Percentiles rank a stretch among this genome's conserved stretches.
phyloP scores from a whole-genome alignment of 371 early-diverging fungal genomes.

The Homolaphlyctis polyrhiza region DNA sequence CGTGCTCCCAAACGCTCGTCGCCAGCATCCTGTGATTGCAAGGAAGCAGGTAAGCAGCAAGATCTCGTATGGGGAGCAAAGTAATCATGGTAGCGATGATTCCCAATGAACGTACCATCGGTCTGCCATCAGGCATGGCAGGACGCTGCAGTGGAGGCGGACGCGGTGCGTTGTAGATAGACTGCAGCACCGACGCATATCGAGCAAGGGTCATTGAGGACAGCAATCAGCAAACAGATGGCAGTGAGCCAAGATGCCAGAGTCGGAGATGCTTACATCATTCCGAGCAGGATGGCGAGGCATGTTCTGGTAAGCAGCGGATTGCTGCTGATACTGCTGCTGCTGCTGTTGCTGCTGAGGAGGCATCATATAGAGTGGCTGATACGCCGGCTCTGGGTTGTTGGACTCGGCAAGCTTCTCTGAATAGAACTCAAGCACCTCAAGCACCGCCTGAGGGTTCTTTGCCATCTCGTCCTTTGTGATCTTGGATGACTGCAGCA shows the following conservation, averaged over 20 bases:
- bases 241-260: too few relatives aligned
- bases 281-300: too few relatives aligned
- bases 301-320: not conserved
- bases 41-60: not conserved
- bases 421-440: slow-evolving; percentile 94
- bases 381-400: not conserved
- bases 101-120: too few relatives aligned
- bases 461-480: slow-evolving; percentile 92
- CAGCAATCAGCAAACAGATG: too few relatives aligned
- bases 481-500: slow-evolving; percentile 85
- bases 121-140: too few relatives aligned
- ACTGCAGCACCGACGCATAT: not conserved
- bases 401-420: slow-evolving; percentile 19
- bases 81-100: too few relatives aligned
- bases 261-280: too few relatives aligned
- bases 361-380: not conserved
- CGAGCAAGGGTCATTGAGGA: not conserved
- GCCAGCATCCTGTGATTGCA: too few relatives aligned
- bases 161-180: not conserved
- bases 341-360: not conserved
- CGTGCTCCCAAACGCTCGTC: too few relatives aligned
- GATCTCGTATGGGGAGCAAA: not conserved
- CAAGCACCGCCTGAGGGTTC: slow-evolving; percentile 94
- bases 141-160: too few relatives aligned
- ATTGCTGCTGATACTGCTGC: not conserved